phyloP scores from a whole-genome alignment of 2,329 filamentous ascomycete species.

The Aspergillus texensis region DNA sequence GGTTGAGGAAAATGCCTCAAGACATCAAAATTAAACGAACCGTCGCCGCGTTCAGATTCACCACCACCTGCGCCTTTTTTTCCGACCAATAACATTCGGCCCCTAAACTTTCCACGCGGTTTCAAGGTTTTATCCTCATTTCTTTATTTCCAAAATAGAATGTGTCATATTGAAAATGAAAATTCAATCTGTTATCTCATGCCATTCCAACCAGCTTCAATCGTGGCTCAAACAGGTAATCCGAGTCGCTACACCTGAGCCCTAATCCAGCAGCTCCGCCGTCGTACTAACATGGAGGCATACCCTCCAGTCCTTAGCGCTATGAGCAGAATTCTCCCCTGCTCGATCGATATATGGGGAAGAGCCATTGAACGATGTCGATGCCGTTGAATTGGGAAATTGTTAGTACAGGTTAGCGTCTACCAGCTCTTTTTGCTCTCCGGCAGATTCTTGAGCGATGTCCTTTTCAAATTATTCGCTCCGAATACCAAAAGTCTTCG shows the following conservation, averaged over 20 bases:
- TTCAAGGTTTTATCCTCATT: not conserved
- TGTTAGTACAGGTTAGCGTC: not conserved
- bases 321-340: not conserved
- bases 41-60: not conserved
- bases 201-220: not conserved
- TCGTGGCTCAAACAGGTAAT: not conserved
- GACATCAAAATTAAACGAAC: not conserved
- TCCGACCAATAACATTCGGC: not conserved
- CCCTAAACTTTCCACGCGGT: not conserved
- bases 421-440: not conserved
- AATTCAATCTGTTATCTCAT: no score
- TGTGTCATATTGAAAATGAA: not conserved
- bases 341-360: not conserved
- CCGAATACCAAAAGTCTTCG: not conserved
- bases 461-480: not conserved
- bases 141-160: not conserved
- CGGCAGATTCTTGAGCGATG: no score
- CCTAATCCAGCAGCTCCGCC: no score
- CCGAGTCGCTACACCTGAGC: not conserved
- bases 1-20: slow-evolving; percentile 5
- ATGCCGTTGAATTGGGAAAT: not conserved
- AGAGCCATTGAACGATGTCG: not conserved
- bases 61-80: slow-evolving; percentile 4
- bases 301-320: not conserved
- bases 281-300: not conserved